Percentiles rank a stretch among this genome's conserved stretches.
Evolutionary conservation across 495 filamentous ascomycete genomes (phyloP).

Genomic region (Trichoderma reesei): DNA sequence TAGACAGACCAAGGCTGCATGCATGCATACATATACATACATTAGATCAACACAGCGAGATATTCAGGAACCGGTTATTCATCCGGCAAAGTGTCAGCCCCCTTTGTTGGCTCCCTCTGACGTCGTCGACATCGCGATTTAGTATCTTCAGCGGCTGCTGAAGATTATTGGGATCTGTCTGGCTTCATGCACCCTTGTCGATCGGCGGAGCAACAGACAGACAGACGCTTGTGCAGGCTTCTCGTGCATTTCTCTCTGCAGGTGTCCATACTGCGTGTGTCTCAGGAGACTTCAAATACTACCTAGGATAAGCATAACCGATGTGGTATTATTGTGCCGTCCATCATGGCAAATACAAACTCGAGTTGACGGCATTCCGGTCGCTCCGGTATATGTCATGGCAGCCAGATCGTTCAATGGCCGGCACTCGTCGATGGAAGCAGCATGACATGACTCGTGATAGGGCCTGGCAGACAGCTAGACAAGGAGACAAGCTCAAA

Average conservation of each 20-base stretch:
- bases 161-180: not conserved
- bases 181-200: not conserved
- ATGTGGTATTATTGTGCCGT: no score
- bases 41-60: not conserved
- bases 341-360: no score
- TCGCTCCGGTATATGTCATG: not conserved
- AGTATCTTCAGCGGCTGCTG: not conserved
- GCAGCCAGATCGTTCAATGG: not conserved
- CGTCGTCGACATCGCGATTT: not conserved
- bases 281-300: no score
- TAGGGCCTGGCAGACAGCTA: not conserved
- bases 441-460: not conserved
- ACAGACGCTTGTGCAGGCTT: not conserved
- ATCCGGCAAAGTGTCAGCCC: not conserved
- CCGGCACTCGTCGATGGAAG: not conserved
- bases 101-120: slow-evolving; percentile 2
- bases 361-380: not conserved
- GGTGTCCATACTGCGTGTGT: no score
- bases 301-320: no score
- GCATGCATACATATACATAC: not conserved
- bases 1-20: not conserved
- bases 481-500: not conserved
- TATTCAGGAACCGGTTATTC: slow-evolving; percentile 1
- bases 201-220: not conserved
- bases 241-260: not conserved